Base-by-base conservation (phyloP, 2,329 filamentous ascomycete species). In the Calonectria honghensis region DNA sequence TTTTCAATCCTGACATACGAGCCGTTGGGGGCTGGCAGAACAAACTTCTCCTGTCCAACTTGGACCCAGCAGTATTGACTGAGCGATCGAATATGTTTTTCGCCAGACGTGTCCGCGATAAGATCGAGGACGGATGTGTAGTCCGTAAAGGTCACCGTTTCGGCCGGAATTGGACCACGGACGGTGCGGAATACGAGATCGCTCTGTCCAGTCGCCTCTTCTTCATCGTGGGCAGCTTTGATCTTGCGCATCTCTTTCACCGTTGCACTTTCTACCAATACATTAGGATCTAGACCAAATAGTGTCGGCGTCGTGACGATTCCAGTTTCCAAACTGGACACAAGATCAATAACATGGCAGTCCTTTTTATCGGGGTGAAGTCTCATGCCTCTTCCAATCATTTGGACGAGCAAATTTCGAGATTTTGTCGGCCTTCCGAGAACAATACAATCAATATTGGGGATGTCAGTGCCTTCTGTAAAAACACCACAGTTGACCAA, bases 301-400 rank as follows among this genome's bases (percentile, higher is more conserved):
- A 99, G 88, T 0, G 97, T 98, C 0, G 97, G 96, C 0, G 95
- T 96, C 0, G 96, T 97, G 3, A 98, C 91, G 67, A 99, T 94
- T 6, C 97, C 97, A 0, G 93, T 94, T 67, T 93, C 92, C 29
- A 98, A 87, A 48, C 93, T 95, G 0, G 96, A 94, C 0, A 98
- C 97, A 92, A 99, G 96, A 84, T 99, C 97, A 81, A 99, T 97
- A 74, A 99, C 89, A 83, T 98, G 97, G 79, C 97, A 99, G 81
- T 98, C 92, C 50, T 93, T 87, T 85, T 99, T 99, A 16, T 91
- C 94, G 0, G 93, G 88, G 82, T 95, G 90, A 50, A 98, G 86
- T 52, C 97, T 92, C 92, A 99, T 94, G 6, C 97, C 97, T 80
- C 97, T 91, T 0, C 97, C 97, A 75, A 99, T 98, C 97, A 99